Evolutionary conservation across 441 rosid genomes (phyloP), one percentile per base, ranked within the genome.

Genomic region (Geranium incanum): DNA sequence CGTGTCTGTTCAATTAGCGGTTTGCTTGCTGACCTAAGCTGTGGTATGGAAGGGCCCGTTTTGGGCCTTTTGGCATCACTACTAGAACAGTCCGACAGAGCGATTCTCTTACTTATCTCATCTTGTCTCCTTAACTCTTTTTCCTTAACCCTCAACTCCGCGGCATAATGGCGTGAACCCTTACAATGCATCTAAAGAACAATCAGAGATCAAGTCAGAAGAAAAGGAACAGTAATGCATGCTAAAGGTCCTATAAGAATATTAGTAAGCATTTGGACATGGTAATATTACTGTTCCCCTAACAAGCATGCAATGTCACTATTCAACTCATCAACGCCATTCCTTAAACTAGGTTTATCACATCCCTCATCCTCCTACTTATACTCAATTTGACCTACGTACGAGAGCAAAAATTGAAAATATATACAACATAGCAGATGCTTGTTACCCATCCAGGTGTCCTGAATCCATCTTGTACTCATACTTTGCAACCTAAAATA

Each of bases 141-240:
- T 52, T 79, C 84, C 77, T 84, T 81, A 71, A 68, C 69, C 66
- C 59, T 75, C 5, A 80, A 78, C 66, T 72, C 84, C 7, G 81
- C 82, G 68, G 78, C 83, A 38, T 16, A 23, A 77, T 86, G 89
- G 19, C 78, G 74, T 6, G 85, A 82, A 50, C 87, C 82, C 71
- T 85, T 85, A 69, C 78, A 52, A 66, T 83, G 89, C 77, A 77
- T 75, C 87, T 83, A 36, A 68, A 77, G 55, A 65, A 60, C 36
- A 16, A 36, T 48, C 57, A 48, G 57, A 11, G 15, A 48, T 12
- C 4, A 48, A 48, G 57, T 48, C 3, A 48, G 13, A 12, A 48
- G 55, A 8, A 12, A 48, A 48, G 43, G 12, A 48, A 48, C 15
- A 48, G 1, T 13, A 48, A 11, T 4, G 1, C 57, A 48, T 48